Percentiles rank a stretch among this genome's conserved stretches.
These are phyloP conservation scores for Pichia cephalocereana DNA, from an alignment of 805 yeast species.

Conservation along the genomic window DNA sequence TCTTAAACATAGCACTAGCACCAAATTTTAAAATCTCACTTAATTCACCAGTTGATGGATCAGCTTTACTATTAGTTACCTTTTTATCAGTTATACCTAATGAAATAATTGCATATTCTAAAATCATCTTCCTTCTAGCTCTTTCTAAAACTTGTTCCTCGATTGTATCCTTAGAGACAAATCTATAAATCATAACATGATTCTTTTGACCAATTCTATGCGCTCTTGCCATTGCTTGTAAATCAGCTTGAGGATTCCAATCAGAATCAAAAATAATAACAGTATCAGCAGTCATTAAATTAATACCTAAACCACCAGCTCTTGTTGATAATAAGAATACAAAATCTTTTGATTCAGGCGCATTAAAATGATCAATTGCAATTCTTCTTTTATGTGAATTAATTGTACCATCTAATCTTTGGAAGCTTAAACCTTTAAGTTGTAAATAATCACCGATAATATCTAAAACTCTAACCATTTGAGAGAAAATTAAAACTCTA, in stretches of 20 bases:
- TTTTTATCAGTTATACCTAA: conserved; percentile 81
- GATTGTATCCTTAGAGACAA: conserved; percentile 96
- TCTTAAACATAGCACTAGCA: conserved; percentile 96
- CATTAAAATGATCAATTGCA: conserved; percentile 93
- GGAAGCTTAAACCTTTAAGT: conserved; percentile 81
- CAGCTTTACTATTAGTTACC: conserved; percentile 47
- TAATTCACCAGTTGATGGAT: conserved; percentile 77
- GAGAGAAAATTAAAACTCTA: conserved; percentile 88
- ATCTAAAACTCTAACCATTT: conserved; percentile 95
- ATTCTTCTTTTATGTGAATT: conserved; percentile 90
- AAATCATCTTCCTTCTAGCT: conserved; percentile 95
- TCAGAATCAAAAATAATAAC: conserved; percentile 96
- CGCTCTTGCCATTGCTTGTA: conserved; percentile 99
- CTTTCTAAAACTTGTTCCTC: conserved; percentile 96
- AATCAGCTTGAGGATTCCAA: conserved; percentile 99
- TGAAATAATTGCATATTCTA: conserved; percentile 95
- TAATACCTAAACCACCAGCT: conserved; percentile 98
- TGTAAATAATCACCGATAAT: conserved; percentile 88
- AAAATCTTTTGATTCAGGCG: conserved; percentile 87
- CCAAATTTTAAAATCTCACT: conserved; percentile 94
- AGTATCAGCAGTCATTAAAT: conserved; percentile 98
- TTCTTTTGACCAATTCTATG: conserved; percentile 99
- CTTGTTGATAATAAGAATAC: conserved; percentile 86
- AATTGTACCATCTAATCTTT: conserved; percentile 92
- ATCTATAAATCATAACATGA: conserved; percentile 94